These are phyloP conservation scores for Cercospora brassicicola DNA, from an alignment of 2,329 filamentous ascomycete species.

Conservation along the genomic window DNA sequence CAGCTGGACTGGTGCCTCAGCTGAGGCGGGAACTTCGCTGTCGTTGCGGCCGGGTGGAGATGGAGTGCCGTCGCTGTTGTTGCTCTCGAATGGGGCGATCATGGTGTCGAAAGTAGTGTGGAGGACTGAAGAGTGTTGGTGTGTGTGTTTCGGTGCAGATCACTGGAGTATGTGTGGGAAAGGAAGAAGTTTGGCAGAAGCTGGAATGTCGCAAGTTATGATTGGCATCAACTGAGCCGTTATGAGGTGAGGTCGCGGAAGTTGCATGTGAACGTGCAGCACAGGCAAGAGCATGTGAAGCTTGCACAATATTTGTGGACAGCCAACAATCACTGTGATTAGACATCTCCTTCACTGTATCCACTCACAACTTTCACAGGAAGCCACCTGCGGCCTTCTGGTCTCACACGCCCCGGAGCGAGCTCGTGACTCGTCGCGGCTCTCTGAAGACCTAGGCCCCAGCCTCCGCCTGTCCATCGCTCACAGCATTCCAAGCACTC, in stretches of 20 bases:
- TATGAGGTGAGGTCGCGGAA: background rate
- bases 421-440: background rate
- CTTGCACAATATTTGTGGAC: background rate
- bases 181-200: background rate
- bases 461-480: background rate
- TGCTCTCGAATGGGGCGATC: background rate
- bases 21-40: background rate
- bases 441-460: background rate
- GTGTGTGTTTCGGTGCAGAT: background rate
- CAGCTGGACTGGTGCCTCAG: constrained; percentile 2
- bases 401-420: background rate
- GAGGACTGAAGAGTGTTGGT: background rate
- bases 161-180: background rate
- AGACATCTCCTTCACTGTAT: background rate
- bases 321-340: background rate
- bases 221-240: background rate
- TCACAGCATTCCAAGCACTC: constrained; percentile 7
- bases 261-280: background rate
- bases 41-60: background rate
- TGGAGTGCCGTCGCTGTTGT: background rate
- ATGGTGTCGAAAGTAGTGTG: background rate
- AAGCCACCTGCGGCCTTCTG: no score
- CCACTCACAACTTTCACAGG: background rate
- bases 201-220: background rate
- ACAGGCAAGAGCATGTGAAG: background rate